Evolutionary conservation across 257 asterid species (phyloP).

Genomic region (Lithospermum erythrorhizon): DNA sequence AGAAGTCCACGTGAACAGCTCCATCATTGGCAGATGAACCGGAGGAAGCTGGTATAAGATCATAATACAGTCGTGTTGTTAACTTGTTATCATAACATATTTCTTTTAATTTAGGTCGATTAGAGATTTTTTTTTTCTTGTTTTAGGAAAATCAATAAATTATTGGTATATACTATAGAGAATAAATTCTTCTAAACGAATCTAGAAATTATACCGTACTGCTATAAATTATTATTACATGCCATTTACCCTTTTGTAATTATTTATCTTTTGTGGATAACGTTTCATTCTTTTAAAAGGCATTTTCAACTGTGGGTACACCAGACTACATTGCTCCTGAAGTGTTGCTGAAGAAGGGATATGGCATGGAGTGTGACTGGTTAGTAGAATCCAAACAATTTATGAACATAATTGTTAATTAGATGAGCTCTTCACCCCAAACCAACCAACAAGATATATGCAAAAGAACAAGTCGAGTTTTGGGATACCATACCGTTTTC

Average conservation of each 20-base stretch:
- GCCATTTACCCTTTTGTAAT: neutral
- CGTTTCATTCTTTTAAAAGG: constrained; percentile 39
- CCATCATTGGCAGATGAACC: constrained; percentile 57
- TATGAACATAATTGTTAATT: neutral
- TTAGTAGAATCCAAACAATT: constrained; percentile 22
- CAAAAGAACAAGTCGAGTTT: neutral
- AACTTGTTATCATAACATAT: neutral
- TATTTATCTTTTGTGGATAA: constrained; percentile 1
- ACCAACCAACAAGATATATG: no score
- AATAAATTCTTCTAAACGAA: neutral
- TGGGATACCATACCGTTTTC: neutral
- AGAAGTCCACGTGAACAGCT: constrained; percentile 46
- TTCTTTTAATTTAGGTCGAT: neutral
- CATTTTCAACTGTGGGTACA: constrained; percentile 97
- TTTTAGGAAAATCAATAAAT: neutral
- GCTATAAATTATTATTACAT: neutral
- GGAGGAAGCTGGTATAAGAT: constrained; percentile 46
- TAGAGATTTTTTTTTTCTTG: neutral
- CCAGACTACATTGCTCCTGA: constrained; percentile 99
- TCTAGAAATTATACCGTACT: no score
- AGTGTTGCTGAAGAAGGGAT: constrained; percentile 91
- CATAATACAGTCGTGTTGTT: neutral
- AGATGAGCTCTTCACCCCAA: no score
- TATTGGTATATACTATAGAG: neutral
- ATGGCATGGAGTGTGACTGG: constrained; percentile 99